These are phyloP conservation scores for Furcasterigmium furcatum DNA, from an alignment of 2,329 filamentous ascomycete genomes.

Conservation along the genomic window DNA sequence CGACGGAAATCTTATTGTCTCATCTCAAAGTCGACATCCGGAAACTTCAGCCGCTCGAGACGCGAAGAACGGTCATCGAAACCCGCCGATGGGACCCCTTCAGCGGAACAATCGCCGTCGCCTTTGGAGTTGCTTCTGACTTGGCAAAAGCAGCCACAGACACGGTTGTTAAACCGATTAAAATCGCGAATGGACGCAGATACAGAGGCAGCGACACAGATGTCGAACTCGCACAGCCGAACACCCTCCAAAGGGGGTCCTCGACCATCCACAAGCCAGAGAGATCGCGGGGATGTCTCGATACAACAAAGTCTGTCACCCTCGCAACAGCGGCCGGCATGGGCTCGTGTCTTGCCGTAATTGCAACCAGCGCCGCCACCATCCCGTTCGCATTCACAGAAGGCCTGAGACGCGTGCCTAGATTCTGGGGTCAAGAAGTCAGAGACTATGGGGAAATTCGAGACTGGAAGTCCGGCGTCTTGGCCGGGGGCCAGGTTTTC, in stretches of 20 bases:
- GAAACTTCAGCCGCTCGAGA: conserved; percentile 24
- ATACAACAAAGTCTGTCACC: too few relatives aligned
- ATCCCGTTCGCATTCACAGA: conserved; percentile 45
- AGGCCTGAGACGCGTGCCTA: conserved; percentile 49
- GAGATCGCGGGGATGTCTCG: too few relatives aligned
- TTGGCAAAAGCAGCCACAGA: conserved; percentile 8
- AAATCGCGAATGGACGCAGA: conserved; percentile 5
- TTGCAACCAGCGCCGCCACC: conserved; percentile 26
- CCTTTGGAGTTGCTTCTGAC: conserved; percentile 4
- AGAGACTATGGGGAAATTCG: conserved; percentile 33
- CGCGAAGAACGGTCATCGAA: conserved; percentile 26
- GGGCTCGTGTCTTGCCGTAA: background rate
- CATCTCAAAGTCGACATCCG: conserved; percentile 38
- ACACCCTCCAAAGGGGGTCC: too few relatives aligned
- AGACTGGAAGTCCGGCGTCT: conserved; percentile 32
- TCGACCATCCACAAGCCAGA: background rate
- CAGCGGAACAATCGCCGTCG: conserved; percentile 16
- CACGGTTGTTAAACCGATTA: conserved; percentile 11
- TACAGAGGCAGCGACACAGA: background rate
- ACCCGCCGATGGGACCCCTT: conserved; percentile 28
- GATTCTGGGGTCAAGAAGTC: conserved; percentile 39
- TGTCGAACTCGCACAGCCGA: background rate
- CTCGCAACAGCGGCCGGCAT: background rate
- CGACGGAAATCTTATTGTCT: conserved; percentile 48
- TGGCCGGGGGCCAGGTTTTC: background rate